Evolutionary conservation across 306 rosid species (phyloP).

Genomic region (Oxytropis ochrocephala): DNA sequence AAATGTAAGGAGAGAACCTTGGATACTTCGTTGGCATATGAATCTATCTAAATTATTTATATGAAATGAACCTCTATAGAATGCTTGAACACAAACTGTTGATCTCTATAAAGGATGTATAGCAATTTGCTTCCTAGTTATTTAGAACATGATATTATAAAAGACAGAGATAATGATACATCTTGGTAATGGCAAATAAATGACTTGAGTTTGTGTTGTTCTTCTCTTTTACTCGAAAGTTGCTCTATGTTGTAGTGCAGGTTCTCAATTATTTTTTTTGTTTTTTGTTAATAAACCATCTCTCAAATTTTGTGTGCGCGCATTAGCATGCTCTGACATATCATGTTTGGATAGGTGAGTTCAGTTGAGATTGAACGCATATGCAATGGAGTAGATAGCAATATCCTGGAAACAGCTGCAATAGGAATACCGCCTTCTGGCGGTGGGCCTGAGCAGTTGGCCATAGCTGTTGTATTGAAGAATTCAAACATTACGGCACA

Average conservation of each 20-base stretch:
- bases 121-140: neutral
- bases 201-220: neutral
- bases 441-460: slow-evolving; percentile 91
- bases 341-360: slow-evolving; percentile 63
- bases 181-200: neutral
- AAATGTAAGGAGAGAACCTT: neutral
- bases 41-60: neutral
- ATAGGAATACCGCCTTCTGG: slow-evolving; percentile 78
- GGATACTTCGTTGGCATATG: neutral
- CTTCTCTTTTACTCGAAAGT: neutral
- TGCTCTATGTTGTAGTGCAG: neutral
- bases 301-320: neutral
- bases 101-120: neutral
- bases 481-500: slow-evolving; percentile 21
- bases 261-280: too few relatives aligned
- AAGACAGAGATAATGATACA: neutral
- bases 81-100: neutral
- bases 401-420: slow-evolving; percentile 86
- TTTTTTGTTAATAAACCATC: neutral
- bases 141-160: neutral
- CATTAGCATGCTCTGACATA: neutral
- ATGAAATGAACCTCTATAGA: neutral
- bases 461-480: slow-evolving; percentile 64
- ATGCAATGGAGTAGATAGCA: slow-evolving; percentile 62
- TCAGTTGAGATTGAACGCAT: slow-evolving; percentile 92